Base-by-base conservation (phyloP, 805 yeast species). In the Candida railenensis region DNA sequence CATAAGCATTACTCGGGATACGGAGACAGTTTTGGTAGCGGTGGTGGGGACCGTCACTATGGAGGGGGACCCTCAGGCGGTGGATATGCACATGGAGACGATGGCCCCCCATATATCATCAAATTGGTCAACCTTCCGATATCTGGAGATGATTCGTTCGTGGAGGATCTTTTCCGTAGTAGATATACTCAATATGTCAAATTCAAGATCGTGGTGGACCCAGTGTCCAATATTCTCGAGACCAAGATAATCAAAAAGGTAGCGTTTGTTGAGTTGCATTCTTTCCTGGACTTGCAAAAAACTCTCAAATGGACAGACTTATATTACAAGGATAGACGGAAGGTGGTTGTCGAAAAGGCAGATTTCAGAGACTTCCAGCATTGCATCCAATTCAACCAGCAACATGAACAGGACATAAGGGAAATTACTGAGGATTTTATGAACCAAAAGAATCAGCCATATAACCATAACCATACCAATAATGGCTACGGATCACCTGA, bases 301-400 rank as follows among this genome's bases (percentile, higher is more conserved):
- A 85, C 78, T 25, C 59, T 82, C 45, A 84, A 81, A 58, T 82
- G 88, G 82, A 76, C 66, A 42, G 89, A 83, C 56, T 62, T 85
- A 30, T 74, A 68, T 54, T 71, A 81, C 71, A 59, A 58, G 43
- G 71, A 69, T n/a, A 57, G 64, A 34, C 60, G 73, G 47, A 60
- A 70, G 42, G 74, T 73, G 8, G 48, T 63, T 7, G 58, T 70
- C 5, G 77, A 73, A 50, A 43, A 52, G 46, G 77, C 77, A 0
- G 71, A 71, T 48, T 71, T 68, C 43, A 45, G 48, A 40, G 77
- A 73, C 52, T 73, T 73, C 48, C 71, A 70, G 44, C 39, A 63
- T 45, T 66, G 74, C 55, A 68, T 73, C 49, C 44, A 55, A 16
- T 73, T 71, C 54, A 71, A 72, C 54, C 62, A 64, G 39, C 62